phyloP scores from a whole-genome alignment of 108 stramenopile species.

The Cylindrotheca closterium region DNA sequence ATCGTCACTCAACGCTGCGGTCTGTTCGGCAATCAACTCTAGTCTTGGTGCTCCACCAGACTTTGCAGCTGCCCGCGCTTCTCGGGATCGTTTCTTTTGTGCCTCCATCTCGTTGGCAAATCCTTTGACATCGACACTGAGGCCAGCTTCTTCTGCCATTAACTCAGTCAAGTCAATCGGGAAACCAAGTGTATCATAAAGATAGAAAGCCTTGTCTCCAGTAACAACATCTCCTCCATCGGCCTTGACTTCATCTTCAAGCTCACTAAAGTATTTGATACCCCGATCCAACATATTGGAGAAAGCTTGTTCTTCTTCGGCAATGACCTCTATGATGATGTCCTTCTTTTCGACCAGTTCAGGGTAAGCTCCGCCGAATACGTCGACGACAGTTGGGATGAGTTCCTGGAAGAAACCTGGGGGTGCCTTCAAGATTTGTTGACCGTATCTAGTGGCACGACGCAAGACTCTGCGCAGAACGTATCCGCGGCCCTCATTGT shows the following conservation, averaged over 20 bases:
- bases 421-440: slow-evolving; percentile 90
- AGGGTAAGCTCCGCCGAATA: slow-evolving; percentile 93
- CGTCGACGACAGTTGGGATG: slow-evolving; percentile 87
- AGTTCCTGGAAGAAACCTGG: slow-evolving; percentile 92
- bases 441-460: slow-evolving; percentile 96
- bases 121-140: slow-evolving; percentile 85
- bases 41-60: slow-evolving; percentile 56
- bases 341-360: slow-evolving; percentile 82
- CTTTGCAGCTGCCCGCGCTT: slow-evolving; percentile 66
- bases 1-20: slow-evolving; percentile 75
- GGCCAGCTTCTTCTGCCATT: slow-evolving; percentile 96
- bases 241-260: slow-evolving; percentile 62
- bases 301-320: slow-evolving; percentile 93
- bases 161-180: slow-evolving; percentile 96
- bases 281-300: slow-evolving; percentile 93
- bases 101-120: slow-evolving; percentile 86
- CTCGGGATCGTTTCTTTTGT: slow-evolving; percentile 81
- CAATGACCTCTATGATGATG: slow-evolving; percentile 82
- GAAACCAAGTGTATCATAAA: slow-evolving; percentile 97
- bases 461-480: slow-evolving; percentile 93
- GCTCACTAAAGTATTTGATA: slow-evolving; percentile 88
- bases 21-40: slow-evolving; percentile 95
- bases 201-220: slow-evolving; percentile 90
- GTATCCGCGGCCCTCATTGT: slow-evolving; percentile 97
- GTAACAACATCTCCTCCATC: slow-evolving; percentile 52